Evolutionary conservation across 2,329 filamentous ascomycete species (phyloP).

Genomic region (Aaosphaeria arxii): DNA sequence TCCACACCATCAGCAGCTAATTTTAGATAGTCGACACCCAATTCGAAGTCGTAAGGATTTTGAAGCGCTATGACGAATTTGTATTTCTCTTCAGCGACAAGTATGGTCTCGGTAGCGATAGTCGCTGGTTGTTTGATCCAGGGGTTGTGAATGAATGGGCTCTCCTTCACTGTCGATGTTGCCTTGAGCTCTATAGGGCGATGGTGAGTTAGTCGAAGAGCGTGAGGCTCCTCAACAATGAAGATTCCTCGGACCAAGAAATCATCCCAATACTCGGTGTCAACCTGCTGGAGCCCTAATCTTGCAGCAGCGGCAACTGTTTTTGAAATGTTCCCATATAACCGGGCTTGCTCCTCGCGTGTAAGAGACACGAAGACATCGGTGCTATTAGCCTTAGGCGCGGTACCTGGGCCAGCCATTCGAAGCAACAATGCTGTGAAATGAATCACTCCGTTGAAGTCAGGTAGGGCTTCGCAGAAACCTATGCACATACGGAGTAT

Average conservation of each 20-base stretch:
- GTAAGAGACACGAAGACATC: slow-evolving; percentile 69
- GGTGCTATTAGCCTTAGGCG: slow-evolving; percentile 64
- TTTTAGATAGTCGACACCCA: slow-evolving; percentile 80
- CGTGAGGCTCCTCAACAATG: slow-evolving; percentile 48
- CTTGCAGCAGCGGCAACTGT: slow-evolving; percentile 75
- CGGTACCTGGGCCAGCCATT: slow-evolving; percentile 76
- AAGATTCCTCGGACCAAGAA: slow-evolving; percentile 81
- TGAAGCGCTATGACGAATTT: slow-evolving; percentile 82
- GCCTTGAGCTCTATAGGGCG: slow-evolving; percentile 30
- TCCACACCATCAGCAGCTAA: slow-evolving; percentile 71
- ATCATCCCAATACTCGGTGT: slow-evolving; percentile 94
- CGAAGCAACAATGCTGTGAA: slow-evolving; percentile 83
- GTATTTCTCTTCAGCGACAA: slow-evolving; percentile 76
- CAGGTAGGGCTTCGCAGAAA: slow-evolving; percentile 88
- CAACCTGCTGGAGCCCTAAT: slow-evolving; percentile 66
- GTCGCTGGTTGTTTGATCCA: slow-evolving; percentile 68
- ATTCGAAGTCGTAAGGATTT: slow-evolving; percentile 89
- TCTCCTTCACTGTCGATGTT: slow-evolving; percentile 43
- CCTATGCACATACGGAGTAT: slow-evolving; percentile 87
- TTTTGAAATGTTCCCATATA: slow-evolving; percentile 82
- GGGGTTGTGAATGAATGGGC: slow-evolving; percentile 94
- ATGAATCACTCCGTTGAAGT: slow-evolving; percentile 84
- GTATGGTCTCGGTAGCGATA: slow-evolving; percentile 58
- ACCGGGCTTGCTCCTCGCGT: slow-evolving; percentile 77
- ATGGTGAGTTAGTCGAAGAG: slow-evolving; percentile 29